Evolutionary conservation across 202 grass and related monocot species (phyloP).

Genomic region (Zizania palustris): DNA sequence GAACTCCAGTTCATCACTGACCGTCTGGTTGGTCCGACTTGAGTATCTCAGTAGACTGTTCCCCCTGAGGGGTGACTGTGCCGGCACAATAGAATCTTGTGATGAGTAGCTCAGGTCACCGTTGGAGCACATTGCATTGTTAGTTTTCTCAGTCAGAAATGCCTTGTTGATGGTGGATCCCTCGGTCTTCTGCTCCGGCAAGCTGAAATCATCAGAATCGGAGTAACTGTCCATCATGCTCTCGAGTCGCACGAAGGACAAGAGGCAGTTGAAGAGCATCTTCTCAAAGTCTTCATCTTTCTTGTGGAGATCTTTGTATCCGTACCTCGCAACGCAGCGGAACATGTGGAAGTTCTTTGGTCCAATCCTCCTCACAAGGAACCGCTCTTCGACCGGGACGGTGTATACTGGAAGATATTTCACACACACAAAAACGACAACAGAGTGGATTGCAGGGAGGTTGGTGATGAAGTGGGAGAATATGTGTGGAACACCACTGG

Average conservation of each 20-base stretch:
- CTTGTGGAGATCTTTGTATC: conserved; percentile 90
- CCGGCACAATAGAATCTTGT: conserved; percentile 69
- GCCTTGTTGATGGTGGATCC: conserved; percentile 17
- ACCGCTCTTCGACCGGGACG: conserved; percentile 71
- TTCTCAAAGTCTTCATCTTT: conserved; percentile 88
- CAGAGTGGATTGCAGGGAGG: conserved; percentile 86
- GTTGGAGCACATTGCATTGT: conserved; percentile 43
- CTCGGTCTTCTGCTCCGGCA: conserved; percentile 24
- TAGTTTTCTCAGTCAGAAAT: conserved; percentile 38
- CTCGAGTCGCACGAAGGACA: conserved; percentile 68
- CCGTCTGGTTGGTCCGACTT: conserved; percentile 43
- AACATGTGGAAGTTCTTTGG: conserved; percentile 93
- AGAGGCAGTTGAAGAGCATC: conserved; percentile 70
- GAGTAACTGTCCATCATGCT: conserved; percentile 96
- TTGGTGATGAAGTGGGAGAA: conserved; percentile 98
- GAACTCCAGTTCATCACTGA: conserved; percentile 80
- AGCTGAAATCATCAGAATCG: conserved; percentile 73
- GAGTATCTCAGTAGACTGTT: conserved; percentile 40
- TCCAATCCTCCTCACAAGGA: conserved; percentile 80
- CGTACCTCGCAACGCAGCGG: conserved; percentile 78
- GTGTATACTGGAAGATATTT: conserved; percentile 95
- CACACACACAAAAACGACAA: conserved; percentile 91
- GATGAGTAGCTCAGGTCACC: conserved; percentile 68
- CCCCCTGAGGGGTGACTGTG: conserved; percentile 37
- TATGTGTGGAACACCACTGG: conserved; percentile 82